Evolutionary conservation across 805 yeast species (phyloP).

Genomic region (Sugiyamaella chiloensis): DNA sequence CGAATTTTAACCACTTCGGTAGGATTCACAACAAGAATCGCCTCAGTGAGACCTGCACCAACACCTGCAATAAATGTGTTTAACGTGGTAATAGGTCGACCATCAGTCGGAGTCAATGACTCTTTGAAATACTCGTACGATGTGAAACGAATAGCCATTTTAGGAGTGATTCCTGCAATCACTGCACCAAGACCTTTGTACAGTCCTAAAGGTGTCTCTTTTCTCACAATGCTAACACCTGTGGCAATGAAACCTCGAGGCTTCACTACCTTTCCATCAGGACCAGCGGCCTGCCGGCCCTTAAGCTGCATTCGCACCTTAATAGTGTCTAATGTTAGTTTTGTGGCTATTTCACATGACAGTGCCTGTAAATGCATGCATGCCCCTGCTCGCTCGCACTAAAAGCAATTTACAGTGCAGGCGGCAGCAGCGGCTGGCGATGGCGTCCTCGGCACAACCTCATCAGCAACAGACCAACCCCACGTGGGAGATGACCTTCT

Average conservation of each 20-base stretch:
- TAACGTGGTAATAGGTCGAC: constrained; percentile 66
- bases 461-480: not conserved
- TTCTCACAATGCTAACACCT: constrained; percentile 69
- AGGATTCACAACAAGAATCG: constrained; percentile 90
- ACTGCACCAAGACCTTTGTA: constrained; percentile 98
- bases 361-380: no score
- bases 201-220: constrained; percentile 80
- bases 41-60: constrained; percentile 96
- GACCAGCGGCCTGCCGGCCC: constrained; percentile 46
- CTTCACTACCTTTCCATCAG: constrained; percentile 35
- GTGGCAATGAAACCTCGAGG: constrained; percentile 86
- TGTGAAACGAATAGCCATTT: constrained; percentile 96
- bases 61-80: constrained; percentile 89
- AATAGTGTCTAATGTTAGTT: constrained; percentile 64
- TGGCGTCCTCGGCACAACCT: constrained; percentile 3
- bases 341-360: constrained; percentile 6
- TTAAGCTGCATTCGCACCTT: constrained; percentile 96
- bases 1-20: constrained; percentile 97
- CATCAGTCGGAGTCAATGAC: constrained; percentile 53
- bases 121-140: constrained; percentile 87
- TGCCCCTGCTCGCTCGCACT: not conserved
- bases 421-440: not conserved
- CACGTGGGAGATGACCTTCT: no score
- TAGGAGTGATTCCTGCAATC: constrained; percentile 94
- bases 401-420: not conserved